Conservation (phyloP, 495 filamentous ascomycete species). For the Xylaria longipes region DNA sequence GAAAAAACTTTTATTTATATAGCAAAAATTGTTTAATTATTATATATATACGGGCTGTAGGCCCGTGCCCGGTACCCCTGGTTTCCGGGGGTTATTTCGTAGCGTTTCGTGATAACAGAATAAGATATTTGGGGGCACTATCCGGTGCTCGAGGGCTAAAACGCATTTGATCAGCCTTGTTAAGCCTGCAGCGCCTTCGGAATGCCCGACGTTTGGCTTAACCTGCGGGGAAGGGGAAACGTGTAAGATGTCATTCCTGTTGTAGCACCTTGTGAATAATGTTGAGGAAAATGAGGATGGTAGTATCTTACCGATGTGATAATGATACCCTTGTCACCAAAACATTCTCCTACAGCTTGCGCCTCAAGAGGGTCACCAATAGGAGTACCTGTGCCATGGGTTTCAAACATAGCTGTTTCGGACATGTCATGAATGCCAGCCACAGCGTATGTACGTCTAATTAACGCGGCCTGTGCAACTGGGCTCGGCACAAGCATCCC, state of each 20-base stretch:
- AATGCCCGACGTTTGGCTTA: constrained; percentile 58
- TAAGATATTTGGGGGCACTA: constrained; percentile 45
- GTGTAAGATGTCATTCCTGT: too few species aligned
- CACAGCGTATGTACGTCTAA: constrained; percentile 47
- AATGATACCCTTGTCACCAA: constrained; percentile 41
- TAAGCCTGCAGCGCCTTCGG: constrained; percentile 55
- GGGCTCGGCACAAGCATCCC: constrained; percentile 58
- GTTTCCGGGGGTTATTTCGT: too few species aligned
- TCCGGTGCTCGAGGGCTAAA: constrained; percentile 53
- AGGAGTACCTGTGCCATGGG: constrained; percentile 46
- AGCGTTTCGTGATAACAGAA: too few species aligned
- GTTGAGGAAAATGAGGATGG: background rate
- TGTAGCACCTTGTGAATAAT: background rate
- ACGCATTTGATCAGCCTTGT: constrained; percentile 56
- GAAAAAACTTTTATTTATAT: too few species aligned
- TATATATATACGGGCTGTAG: too few species aligned
- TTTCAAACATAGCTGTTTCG: constrained; percentile 46
- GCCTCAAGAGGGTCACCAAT: constrained; percentile 50
- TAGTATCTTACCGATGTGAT: constrained; percentile 53
- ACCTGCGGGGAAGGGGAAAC: background rate
- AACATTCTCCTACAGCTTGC: constrained; percentile 40
- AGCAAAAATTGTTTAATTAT: too few species aligned
- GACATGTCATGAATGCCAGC: constrained; percentile 47
- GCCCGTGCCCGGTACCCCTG: too few species aligned
- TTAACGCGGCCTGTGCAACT: constrained; percentile 54